A percentile compares a stretch with the other conserved stretches of the same genome.
Evolutionary conservation across 2,329 filamentous ascomycete species (phyloP).

Genomic region (Chaetomiaceae sp.): DNA sequence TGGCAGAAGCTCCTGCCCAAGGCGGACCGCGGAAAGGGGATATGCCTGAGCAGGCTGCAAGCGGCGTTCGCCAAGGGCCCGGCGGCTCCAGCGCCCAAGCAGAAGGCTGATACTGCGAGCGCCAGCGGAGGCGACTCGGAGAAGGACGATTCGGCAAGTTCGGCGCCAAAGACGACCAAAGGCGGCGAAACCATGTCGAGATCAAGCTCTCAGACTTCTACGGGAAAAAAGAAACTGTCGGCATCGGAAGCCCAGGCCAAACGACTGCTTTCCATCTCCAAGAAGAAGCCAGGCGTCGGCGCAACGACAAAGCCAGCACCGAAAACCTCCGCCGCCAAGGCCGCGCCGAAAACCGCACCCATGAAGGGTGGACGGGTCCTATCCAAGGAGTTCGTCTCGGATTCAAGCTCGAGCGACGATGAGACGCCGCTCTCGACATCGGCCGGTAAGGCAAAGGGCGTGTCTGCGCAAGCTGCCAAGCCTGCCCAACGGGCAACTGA

Average conservation of each 20-base stretch:
- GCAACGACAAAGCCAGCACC: conserved; percentile 34
- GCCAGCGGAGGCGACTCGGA: conserved; percentile 32
- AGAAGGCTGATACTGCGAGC: conserved; percentile 47
- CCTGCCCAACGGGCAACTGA: conserved; percentile 27
- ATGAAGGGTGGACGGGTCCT: conserved; percentile 43
- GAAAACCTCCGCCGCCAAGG: conserved; percentile 42
- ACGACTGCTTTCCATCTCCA: conserved; percentile 44
- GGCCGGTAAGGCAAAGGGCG: conserved; percentile 24
- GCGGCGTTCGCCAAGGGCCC: conserved; percentile 51
- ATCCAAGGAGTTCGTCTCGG: conserved; percentile 53
- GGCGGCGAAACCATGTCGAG: conserved; percentile 33
- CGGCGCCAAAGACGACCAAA: conserved; percentile 36
- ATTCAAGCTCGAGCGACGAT: conserved; percentile 52
- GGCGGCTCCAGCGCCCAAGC: conserved; percentile 44
- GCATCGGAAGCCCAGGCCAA: conserved; percentile 53
- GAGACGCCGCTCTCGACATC: conserved; percentile 41
- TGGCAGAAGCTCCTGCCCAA: conserved; percentile 58
- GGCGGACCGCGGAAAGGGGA: conserved; percentile 55
- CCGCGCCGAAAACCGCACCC: conserved; percentile 34
- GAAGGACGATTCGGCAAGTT: conserved; percentile 30
- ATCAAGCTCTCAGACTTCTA: conserved; percentile 36
- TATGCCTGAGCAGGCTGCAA: conserved; percentile 57
- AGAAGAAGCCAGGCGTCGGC: conserved; percentile 37
- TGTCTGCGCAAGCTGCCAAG: conserved; percentile 9
- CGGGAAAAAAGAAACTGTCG: conserved; percentile 53